Base-by-base conservation (phyloP, 345 rosid genomes). In the Camelina neglecta region DNA sequence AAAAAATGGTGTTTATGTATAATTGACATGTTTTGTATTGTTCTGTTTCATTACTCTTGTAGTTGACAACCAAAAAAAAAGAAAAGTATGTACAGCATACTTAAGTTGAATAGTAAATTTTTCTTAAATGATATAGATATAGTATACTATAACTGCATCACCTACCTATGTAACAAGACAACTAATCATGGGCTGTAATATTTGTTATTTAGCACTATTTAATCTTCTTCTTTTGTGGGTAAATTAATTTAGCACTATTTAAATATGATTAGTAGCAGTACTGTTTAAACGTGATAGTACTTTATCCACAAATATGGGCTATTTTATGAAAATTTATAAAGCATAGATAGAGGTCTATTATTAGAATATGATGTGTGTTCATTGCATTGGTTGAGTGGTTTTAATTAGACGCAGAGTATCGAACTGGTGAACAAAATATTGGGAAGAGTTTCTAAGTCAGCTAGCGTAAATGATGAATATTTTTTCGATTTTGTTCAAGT, bases 181-280 rank as follows among this genome's bases (percentile, higher is more conserved):
- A 23, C 71, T 47, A 63, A 56, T 44, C 58, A 69, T 62, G 20
- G 7, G 75, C 58, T 61, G 75, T 69, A 69, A 69, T 62, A 54
- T 62, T 69, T 36, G 41, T 76, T 69, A 76, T 26, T 54, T 24
- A 12, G 33, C 35, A 35, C 42, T 31, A 48, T 75, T 66, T 59
- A 24, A 58, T 61, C 2, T 5, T 16, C 12, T 38, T n/a, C 4
- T 58, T 35, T 16, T 59, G 4, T 42, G 20, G 12, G 3, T 24
- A 63, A 44, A 15, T 44, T 24, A 35, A 35, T 35, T 7, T 35
- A 16, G 24, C 26, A 41, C 13, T 60, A 47, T 59, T 74, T 47
- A 48, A 49, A 23, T 1, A 26, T 39, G 36, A 67, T 60, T 23
- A 11, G 35, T 4, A 29, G 31, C 31, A 29, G 31, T 57, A 53